Evolutionary conservation across 108 stramenopile species (phyloP).

Genomic region (Cyclotella distinguenda): DNA sequence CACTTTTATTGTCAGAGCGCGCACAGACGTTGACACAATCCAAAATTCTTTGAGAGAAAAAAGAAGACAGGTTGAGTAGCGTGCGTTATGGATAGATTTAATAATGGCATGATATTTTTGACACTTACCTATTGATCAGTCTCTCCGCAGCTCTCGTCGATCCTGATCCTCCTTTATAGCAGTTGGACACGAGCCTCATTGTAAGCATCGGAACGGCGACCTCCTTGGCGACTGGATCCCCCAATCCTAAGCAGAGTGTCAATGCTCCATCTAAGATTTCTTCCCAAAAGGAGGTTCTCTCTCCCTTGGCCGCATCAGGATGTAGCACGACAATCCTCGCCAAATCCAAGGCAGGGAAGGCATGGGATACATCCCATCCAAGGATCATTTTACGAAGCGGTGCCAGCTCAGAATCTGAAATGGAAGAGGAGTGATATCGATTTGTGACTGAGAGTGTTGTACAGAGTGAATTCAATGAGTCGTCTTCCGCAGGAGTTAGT

Average conservation of each 20-base stretch:
- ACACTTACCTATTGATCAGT: constrained; percentile 33
- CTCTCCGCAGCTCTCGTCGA: constrained; percentile 57
- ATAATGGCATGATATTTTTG: not conserved
- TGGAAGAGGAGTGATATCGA: constrained; percentile 75
- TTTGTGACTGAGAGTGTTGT: constrained; percentile 66
- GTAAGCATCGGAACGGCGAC: constrained; percentile 86
- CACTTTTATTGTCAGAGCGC: constrained; percentile 71
- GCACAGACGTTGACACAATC: constrained; percentile 53
- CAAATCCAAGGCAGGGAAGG: constrained; percentile 81
- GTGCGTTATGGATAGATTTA: not conserved
- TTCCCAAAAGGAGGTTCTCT: constrained; percentile 55
- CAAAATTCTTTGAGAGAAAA: constrained; percentile 34
- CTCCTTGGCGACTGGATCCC: constrained; percentile 38
- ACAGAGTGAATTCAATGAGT: constrained; percentile 37
- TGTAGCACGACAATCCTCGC: constrained; percentile 72
- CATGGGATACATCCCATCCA: constrained; percentile 47
- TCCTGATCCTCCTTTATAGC: constrained; percentile 72
- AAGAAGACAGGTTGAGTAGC: no score
- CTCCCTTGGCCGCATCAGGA: constrained; percentile 60
- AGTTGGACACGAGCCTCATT: constrained; percentile 73
- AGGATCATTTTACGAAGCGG: constrained; percentile 58
- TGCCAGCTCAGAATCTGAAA: constrained; percentile 50
- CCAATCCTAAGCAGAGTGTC: constrained; percentile 36
- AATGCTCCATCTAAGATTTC: constrained; percentile 38
- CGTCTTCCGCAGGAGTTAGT: constrained; percentile 41